Evolutionary conservation across 805 yeast species (phyloP).

Genomic region (Aciculoconidium aculeatum): DNA sequence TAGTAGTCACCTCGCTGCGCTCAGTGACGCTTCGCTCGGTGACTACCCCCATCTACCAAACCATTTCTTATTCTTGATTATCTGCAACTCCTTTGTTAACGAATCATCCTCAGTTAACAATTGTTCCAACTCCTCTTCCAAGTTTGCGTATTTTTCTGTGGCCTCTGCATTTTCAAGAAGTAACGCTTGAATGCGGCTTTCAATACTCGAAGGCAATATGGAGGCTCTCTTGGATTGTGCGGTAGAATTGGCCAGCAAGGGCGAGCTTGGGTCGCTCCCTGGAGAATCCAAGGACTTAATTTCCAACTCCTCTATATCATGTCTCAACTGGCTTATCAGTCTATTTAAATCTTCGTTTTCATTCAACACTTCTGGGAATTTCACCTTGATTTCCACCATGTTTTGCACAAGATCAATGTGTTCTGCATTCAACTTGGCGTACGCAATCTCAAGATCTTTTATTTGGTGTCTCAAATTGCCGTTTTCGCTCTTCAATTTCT

Average conservation of each 20-base stretch:
- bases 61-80: slow-evolving; percentile 22
- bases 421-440: slow-evolving; percentile 66
- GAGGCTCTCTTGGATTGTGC: slow-evolving; percentile 6
- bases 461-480: slow-evolving; percentile 70
- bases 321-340: slow-evolving; percentile 31
- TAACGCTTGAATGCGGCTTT: slow-evolving; percentile 29
- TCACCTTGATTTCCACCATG: slow-evolving; percentile 74
- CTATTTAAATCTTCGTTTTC: slow-evolving; percentile 59
- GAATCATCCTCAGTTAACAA: slow-evolving; percentile 22
- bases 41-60: slow-evolving; percentile 21
- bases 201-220: slow-evolving; percentile 32
- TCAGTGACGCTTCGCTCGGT: background rate
- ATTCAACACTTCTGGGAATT: slow-evolving; percentile 66
- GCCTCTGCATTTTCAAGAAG: slow-evolving; percentile 32
- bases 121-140: slow-evolving; percentile 31
- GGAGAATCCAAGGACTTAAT: slow-evolving; percentile 19
- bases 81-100: slow-evolving; percentile 18
- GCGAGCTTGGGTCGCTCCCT: slow-evolving; percentile 6
- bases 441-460: slow-evolving; percentile 63
- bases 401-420: slow-evolving; percentile 85
- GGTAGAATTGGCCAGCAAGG: slow-evolving; percentile 3
- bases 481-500: slow-evolving; percentile 54
- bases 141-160: slow-evolving; percentile 31
- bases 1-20: background rate
- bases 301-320: slow-evolving; percentile 37